These are phyloP conservation scores for Trifolium subterraneum DNA, from an alignment of 306 rosid genomes.

Conservation along the genomic window DNA sequence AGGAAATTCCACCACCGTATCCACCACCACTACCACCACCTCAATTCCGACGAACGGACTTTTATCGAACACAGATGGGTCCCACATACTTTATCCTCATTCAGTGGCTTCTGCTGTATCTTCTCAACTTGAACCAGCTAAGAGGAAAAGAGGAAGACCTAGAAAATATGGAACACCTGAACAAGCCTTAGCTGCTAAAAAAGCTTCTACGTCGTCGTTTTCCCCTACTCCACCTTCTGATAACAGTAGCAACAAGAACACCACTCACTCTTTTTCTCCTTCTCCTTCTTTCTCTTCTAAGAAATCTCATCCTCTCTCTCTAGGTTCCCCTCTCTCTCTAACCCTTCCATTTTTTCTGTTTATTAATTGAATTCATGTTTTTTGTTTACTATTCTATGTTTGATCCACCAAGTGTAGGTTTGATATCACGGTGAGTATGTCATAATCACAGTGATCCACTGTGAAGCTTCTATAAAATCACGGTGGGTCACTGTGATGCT, in stretches of 20 bases:
- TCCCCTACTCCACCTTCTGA: conserved; percentile 42
- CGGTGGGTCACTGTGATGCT: no score
- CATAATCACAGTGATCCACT: no score
- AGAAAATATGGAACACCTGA: conserved; percentile 89
- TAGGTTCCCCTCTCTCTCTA: conserved; percentile 50
- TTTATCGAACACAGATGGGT: conserved; percentile 52
- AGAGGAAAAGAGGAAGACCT: conserved; percentile 91
- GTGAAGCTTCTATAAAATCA: no score
- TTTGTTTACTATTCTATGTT: background rate
- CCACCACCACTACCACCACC: conserved; percentile 32
- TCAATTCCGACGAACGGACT: conserved; percentile 72
- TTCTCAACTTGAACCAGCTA: conserved; percentile 63
- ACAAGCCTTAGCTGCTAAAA: conserved; percentile 88
- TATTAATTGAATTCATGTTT: background rate
- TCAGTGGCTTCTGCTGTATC: conserved; percentile 73
- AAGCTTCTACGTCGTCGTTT: conserved; percentile 71
- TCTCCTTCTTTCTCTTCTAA: conserved; percentile 59
- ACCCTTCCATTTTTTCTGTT: background rate
- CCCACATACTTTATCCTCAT: conserved; percentile 77
- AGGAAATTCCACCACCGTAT: conserved; percentile 23
- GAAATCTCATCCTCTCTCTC: conserved; percentile 62
- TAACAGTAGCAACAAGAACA: conserved; percentile 56
- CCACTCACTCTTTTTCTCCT: conserved; percentile 46
- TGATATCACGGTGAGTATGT: no score
- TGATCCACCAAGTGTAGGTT: background rate